Percentiles rank a stretch among this genome's conserved stretches.
These are phyloP conservation scores for Botrytis fabae DNA, from an alignment of 2,329 filamentous ascomycete genomes.

Conservation along the genomic window DNA sequence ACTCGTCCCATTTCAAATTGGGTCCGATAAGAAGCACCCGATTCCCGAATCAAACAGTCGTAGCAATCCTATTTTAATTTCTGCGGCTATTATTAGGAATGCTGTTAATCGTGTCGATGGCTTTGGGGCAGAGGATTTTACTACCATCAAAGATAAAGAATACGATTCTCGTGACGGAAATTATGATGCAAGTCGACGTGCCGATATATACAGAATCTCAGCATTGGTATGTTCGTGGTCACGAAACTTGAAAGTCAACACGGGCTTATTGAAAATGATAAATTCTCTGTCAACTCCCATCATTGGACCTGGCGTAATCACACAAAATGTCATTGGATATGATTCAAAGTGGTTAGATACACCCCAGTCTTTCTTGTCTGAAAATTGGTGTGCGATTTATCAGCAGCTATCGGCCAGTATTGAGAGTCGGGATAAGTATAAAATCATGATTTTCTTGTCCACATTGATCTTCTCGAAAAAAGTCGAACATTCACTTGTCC, in stretches of 20 bases:
- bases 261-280: constrained; percentile 31
- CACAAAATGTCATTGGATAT: constrained; percentile 21
- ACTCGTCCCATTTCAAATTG: constrained; percentile 39
- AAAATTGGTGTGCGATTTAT: constrained; percentile 34
- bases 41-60: not conserved
- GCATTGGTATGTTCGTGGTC: constrained; percentile 32
- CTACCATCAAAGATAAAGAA: constrained; percentile 35
- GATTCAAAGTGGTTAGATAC: constrained; percentile 29
- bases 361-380: constrained; percentile 27
- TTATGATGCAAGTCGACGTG: constrained; percentile 21
- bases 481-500: constrained; percentile 33
- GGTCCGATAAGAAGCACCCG: not conserved
- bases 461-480: constrained; percentile 35
- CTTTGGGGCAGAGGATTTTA: constrained; percentile 46
- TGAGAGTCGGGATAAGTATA: constrained; percentile 31
- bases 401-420: constrained; percentile 26
- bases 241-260: constrained; percentile 17
- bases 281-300: constrained; percentile 28
- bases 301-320: not conserved
- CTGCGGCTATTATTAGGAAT: constrained; percentile 40
- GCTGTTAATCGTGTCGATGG: constrained; percentile 40
- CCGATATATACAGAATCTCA: constrained; percentile 26
- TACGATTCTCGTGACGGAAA: constrained; percentile 42
- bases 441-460: constrained; percentile 38
- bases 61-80: not conserved